Base-by-base conservation (phyloP, 140 eudicot species). In the Senecio squalidus region DNA sequence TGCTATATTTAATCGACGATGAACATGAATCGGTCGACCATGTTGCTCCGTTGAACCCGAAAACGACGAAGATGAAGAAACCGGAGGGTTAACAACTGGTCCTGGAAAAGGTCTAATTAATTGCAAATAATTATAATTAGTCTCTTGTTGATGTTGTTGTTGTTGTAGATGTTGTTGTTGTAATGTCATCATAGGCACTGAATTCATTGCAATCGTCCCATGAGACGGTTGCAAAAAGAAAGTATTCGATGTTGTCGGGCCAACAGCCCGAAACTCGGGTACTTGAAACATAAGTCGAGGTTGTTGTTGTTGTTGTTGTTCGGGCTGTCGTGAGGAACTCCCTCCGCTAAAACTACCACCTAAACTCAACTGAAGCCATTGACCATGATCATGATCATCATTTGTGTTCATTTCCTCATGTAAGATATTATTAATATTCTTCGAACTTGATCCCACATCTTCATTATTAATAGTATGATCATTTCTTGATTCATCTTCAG, bases 331-430 rank as follows among this genome's bases (percentile, higher is more conserved):
- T n/a, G 50, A 24, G 16, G 26, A 58, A 16, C 64, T 22, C 3
- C 51, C 55, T 27, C 49, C 48, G 11, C 26, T 20, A 58, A 30
- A 62, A 31, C 50, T 71, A 28, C 84, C 81, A 33, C 85, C 88
- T 43, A 82, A 76, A 48, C 95, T 71, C 25, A 86, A 71, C 59
- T 76, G 88, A 33, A 86, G 77, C 91, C 95, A 86, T 31, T 63
- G 46, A 24, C 55, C 24, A 55, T 66, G 55, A 58, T 58, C 82
- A 8, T 46, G 43, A 9, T 67, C 80, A 10, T 67, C 72, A 6
- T 41, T 31, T 21, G 1, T 73, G 62, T 54, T 60, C 10, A 51
- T 34, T 13, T 59, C 66, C 14, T 62, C 45, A 4, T 43, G 33
- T 8, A 17, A 39, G 15, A 15, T 59, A 38, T 20, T 16, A 25